Percentiles rank a stretch among this genome's conserved stretches.
These are phyloP conservation scores for Panaeolus cyanescens DNA, from an alignment of 768 basidiomycete genomes.

Conservation along the genomic window DNA sequence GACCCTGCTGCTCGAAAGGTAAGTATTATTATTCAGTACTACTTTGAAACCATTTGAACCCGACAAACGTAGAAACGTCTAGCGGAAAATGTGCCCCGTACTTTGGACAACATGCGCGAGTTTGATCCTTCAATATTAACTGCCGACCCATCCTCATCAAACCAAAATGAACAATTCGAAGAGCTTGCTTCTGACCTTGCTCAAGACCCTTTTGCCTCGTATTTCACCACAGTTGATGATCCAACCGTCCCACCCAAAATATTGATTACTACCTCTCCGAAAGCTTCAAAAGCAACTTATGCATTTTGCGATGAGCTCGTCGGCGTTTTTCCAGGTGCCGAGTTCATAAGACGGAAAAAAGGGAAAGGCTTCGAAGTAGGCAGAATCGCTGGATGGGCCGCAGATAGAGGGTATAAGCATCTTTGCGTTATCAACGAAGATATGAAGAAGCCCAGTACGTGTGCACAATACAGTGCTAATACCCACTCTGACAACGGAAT, in stretches of 20 bases:
- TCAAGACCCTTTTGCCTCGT: slow-evolving; percentile 76
- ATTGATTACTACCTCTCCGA: slow-evolving; percentile 87
- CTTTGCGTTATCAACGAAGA: slow-evolving; percentile 95
- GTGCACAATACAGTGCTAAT: background rate
- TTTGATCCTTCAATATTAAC: slow-evolving; percentile 73
- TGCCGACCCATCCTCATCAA: slow-evolving; percentile 49
- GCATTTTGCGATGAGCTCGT: slow-evolving; percentile 92
- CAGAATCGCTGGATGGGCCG: slow-evolving; percentile 90
- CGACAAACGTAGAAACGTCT: slow-evolving; percentile 64
- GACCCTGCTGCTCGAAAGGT: slow-evolving; percentile 84
- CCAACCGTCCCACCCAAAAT: slow-evolving; percentile 81
- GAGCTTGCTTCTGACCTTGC: slow-evolving; percentile 71
- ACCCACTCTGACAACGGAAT: slow-evolving; percentile 8
- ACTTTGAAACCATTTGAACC: background rate
- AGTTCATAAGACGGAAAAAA: slow-evolving; percentile 84
- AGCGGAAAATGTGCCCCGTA: slow-evolving; percentile 83
- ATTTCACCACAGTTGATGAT: slow-evolving; percentile 69
- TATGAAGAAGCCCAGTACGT: slow-evolving; percentile 89
- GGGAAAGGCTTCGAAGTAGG: slow-evolving; percentile 92
- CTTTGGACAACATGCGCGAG: slow-evolving; percentile 92
- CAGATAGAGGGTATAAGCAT: slow-evolving; percentile 84
- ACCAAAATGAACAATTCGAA: slow-evolving; percentile 36
- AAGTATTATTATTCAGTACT: slow-evolving; percentile 14
- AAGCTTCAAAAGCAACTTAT: slow-evolving; percentile 86
- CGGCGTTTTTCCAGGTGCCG: slow-evolving; percentile 88